Base-by-base conservation (phyloP, 2,329 filamentous ascomycete genomes). In the Rutstroemia sp. region DNA sequence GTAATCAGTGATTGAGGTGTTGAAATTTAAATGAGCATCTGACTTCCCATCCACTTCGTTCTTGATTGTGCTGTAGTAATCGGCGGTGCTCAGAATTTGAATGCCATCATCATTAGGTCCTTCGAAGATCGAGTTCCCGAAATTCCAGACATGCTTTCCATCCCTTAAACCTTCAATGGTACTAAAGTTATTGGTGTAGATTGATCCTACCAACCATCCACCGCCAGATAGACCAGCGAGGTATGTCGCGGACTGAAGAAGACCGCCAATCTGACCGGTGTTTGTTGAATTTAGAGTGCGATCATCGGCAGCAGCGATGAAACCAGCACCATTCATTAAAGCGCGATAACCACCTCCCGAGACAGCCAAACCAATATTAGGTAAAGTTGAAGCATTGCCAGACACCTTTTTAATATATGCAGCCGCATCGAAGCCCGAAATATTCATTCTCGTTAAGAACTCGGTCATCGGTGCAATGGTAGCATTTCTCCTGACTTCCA, bases 271-370 rank as follows among this genome's bases (percentile, higher is more conserved):
- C 48, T 90, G 87, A 4, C 88, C 88, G 3, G 73, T 66, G 7
- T 65, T 72, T 0, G 82, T 87, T 2, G 84, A 76, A 55, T 82
- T 81, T 0, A 76, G 69, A 0, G 87, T 91, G 19, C 91, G 81
- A 64, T 73, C 80, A 69, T 96, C 91, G 62, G 90, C 92, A 0
- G 90, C 91, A 30, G 87, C 81, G 16, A 95, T 65, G 45, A 86
- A 86, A 58, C 91, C 91, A 16, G 86, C 91, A 39, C 89, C 90
- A 67, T 88, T 92, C 75, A 92, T 76, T 74, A 95, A 77, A n/a
- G 91, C 90, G 56, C 91, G 79, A 69, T 94, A 95, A 38, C 91
- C 91, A 68, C 91, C 91, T 12, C 90, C 90, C 0, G 89, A 94
- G 46, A 88, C 76, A 10, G 90, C 88, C 60, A 95, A 81, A 16